phyloP scores from a whole-genome alignment of 2,329 filamentous ascomycete species.

The Nemania sp. region DNA sequence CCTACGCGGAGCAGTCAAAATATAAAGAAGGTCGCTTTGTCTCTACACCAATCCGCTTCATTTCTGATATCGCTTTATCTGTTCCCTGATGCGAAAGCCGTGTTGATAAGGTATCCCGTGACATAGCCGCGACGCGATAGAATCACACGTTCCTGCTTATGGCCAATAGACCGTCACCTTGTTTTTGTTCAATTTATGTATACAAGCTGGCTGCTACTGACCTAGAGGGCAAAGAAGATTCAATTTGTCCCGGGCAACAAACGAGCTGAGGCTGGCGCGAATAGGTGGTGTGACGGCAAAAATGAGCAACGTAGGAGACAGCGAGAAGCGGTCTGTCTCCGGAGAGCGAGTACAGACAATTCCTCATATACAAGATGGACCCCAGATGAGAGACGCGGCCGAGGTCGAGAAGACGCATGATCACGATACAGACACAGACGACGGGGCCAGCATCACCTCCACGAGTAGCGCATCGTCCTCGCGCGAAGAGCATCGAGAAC shows the following conservation, averaged over 20 bases:
- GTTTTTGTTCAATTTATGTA: not conserved
- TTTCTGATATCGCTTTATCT: not conserved
- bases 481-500: not conserved
- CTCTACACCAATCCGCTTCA: not conserved
- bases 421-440: slow-evolving; percentile 21
- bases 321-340: slow-evolving; percentile 11
- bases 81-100: not conserved
- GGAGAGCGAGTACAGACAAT: slow-evolving; percentile 1
- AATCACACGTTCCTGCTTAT: slow-evolving; percentile 1
- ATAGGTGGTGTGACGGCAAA: not conserved
- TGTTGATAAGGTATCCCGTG: slow-evolving; percentile 8
- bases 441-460: slow-evolving; percentile 8
- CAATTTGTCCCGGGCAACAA: not conserved
- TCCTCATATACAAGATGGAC: slow-evolving; percentile 2
- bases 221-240: not conserved
- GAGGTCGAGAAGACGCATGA: slow-evolving; percentile 18
- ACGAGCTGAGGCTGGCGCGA: not conserved
- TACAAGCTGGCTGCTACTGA: not conserved
- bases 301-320: slow-evolving; percentile 6
- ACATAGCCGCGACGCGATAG: slow-evolving; percentile 13
- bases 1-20: not conserved
- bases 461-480: slow-evolving; percentile 12
- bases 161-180: not conserved
- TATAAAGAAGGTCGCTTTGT: not conserved
- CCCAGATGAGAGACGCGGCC: not conserved